Percentiles rank a stretch among this genome's conserved stretches.
Conservation (phyloP, 352 stramenopile species). For the Pythium insidiosum region DNA sequence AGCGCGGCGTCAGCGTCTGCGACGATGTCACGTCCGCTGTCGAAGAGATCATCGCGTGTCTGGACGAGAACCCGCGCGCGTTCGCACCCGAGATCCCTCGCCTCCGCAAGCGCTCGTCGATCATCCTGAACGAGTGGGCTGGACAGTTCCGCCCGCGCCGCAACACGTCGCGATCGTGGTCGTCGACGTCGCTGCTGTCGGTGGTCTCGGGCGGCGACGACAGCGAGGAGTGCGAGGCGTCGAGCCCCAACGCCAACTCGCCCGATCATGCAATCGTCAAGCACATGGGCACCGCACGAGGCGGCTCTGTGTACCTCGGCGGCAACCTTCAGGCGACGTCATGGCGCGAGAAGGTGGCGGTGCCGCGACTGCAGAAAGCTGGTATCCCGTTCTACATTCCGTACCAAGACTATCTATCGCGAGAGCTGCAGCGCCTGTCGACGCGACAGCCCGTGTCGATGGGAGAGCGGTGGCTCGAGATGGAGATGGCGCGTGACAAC, state of each 20-base stretch:
- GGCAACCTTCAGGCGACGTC: slow-evolving; percentile 64
- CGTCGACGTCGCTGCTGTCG: slow-evolving; percentile 43
- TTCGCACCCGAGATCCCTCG: slow-evolving; percentile 34
- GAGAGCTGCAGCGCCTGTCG: slow-evolving; percentile 32
- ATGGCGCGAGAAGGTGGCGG: slow-evolving; percentile 67
- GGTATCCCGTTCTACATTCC: slow-evolving; percentile 72
- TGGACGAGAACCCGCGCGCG: slow-evolving; percentile 40
- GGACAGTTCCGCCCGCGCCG: slow-evolving; percentile 37
- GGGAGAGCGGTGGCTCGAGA: slow-evolving; percentile 39
- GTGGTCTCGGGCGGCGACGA: slow-evolving; percentile 26
- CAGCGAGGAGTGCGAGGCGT: slow-evolving; percentile 12
- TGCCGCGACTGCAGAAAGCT: slow-evolving; percentile 62
- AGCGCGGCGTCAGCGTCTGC: slow-evolving; percentile 41
- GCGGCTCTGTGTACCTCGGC: slow-evolving; percentile 64
- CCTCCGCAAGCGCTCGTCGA: slow-evolving; percentile 69
- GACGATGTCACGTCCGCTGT: slow-evolving; percentile 37
- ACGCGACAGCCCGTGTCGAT: slow-evolving; percentile 22
- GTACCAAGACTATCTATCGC: slow-evolving; percentile 62
- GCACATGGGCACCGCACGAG: slow-evolving; percentile 30
- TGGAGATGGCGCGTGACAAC: slow-evolving; percentile 47
- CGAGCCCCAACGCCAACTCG: not conserved
- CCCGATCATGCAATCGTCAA: slow-evolving; percentile 25
- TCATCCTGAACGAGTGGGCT: slow-evolving; percentile 64
- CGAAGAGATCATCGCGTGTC: slow-evolving; percentile 33
- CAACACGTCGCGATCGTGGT: slow-evolving; percentile 55